Conservation (phyloP, 2,329 filamentous ascomycete genomes). For the Ceratocystis lukuohia region DNA sequence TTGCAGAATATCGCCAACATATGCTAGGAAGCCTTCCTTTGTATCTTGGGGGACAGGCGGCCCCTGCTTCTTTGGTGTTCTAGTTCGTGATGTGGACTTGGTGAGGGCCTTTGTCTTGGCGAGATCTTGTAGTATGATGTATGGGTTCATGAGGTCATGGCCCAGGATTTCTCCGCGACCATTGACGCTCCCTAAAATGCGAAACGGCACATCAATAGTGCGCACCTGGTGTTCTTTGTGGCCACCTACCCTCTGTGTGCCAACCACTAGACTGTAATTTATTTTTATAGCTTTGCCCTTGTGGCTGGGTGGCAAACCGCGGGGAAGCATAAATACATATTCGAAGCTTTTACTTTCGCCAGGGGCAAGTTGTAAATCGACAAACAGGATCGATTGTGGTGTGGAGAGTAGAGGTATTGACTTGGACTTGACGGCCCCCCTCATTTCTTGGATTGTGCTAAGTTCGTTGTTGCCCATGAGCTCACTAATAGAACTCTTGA, state of each 20-base stretch:
- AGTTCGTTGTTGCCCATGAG: slow-evolving; percentile 75
- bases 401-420: slow-evolving; percentile 86
- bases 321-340: slow-evolving; percentile 74
- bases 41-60: slow-evolving; percentile 24
- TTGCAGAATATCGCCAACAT: slow-evolving; percentile 61
- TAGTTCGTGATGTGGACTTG: slow-evolving; percentile 23
- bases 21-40: slow-evolving; percentile 54
- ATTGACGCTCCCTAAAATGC: slow-evolving; percentile 86
- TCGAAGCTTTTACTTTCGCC: slow-evolving; percentile 81
- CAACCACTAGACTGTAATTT: slow-evolving; percentile 77
- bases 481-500: slow-evolving; percentile 78
- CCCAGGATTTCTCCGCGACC: slow-evolving; percentile 75
- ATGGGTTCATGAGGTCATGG: slow-evolving; percentile 88
- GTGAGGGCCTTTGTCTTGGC: slow-evolving; percentile 38
- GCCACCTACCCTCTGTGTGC: slow-evolving; percentile 73
- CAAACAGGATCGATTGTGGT: slow-evolving; percentile 89
- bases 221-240: slow-evolving; percentile 69
- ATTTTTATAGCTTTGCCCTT: slow-evolving; percentile 91
- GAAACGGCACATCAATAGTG: slow-evolving; percentile 84
- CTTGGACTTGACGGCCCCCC: slow-evolving; percentile 70
- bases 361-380: slow-evolving; percentile 74
- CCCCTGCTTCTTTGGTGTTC: slow-evolving; percentile 24
- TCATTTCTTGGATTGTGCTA: slow-evolving; percentile 92
- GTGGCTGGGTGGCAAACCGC: slow-evolving; percentile 80
- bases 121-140: slow-evolving; percentile 75